Percentiles rank a stretch among this genome's conserved stretches.
phyloP scores from a whole-genome alignment of 176 grass and related monocot species.

The Musa beccarii region DNA sequence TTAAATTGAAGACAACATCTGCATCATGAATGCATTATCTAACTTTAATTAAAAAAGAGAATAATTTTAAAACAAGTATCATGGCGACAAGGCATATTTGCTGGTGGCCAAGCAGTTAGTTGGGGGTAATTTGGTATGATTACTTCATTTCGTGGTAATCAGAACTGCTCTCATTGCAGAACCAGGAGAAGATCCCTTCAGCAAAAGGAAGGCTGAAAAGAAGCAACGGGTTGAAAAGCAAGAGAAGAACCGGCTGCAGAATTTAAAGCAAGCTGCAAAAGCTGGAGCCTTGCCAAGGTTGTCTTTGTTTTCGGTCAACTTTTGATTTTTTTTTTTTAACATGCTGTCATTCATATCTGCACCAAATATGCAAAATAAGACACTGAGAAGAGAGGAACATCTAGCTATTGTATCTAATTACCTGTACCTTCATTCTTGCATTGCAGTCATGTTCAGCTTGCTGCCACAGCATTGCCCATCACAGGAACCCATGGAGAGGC shows the following conservation, averaged over 20 bases:
- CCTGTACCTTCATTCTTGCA: not conserved
- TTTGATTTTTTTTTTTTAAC: no score
- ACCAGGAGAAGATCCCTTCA: constrained; percentile 80
- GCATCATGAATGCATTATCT: not conserved
- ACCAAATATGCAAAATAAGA: not conserved
- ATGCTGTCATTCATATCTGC: no score
- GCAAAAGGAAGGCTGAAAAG: constrained; percentile 71
- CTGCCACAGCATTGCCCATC: constrained; percentile 71
- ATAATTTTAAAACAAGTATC: not conserved
- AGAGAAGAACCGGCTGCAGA: constrained; percentile 78
- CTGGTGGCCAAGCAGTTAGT: not conserved
- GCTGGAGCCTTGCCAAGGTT: constrained; percentile 78
- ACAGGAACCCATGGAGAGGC: constrained; percentile 53
- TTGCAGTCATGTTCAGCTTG: constrained; percentile 79
- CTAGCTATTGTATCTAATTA: constrained; percentile 1
- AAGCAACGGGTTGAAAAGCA: constrained; percentile 76
- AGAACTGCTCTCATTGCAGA: constrained; percentile 27
- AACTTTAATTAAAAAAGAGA: not conserved
- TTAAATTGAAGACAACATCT: not conserved
- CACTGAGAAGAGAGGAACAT: not conserved
- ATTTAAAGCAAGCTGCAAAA: constrained; percentile 87
- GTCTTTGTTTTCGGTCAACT: not conserved
- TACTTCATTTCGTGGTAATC: not conserved
- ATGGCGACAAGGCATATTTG: not conserved
- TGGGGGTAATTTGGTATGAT: not conserved